Evolutionary conservation across 306 rosid genomes (phyloP).

Genomic region (Sindora glabra): DNA sequence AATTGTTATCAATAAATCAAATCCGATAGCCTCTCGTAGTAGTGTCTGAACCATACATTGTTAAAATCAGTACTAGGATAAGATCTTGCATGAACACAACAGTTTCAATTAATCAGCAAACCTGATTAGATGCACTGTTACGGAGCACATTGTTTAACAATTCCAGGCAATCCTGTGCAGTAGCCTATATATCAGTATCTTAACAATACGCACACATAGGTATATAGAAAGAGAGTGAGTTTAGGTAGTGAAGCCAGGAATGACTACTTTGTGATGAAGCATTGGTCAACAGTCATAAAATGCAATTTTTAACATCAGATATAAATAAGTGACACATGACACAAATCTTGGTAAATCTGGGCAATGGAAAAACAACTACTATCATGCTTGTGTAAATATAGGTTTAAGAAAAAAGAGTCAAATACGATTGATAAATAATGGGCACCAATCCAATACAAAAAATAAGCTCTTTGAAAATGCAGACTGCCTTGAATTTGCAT

Average conservation of each 20-base stretch:
- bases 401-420: no score
- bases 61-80: slow-evolving; percentile 12
- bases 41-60: slow-evolving; percentile 47
- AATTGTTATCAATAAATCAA: slow-evolving; percentile 72
- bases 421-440: no score
- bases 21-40: slow-evolving; percentile 77
- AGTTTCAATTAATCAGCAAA: slow-evolving; percentile 32
- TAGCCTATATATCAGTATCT: slow-evolving; percentile 20
- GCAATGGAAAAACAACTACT: background rate
- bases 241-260: background rate
- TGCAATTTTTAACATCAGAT: background rate
- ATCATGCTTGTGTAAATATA: no score
- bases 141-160: slow-evolving; percentile 80
- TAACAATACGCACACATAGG: no score
- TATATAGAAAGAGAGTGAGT: background rate
- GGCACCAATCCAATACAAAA: no score
- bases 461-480: no score
- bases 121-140: slow-evolving; percentile 81
- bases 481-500: no score
- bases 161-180: slow-evolving; percentile 79
- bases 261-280: background rate
- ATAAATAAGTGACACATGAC: background rate
- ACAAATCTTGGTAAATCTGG: background rate
- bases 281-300: background rate
- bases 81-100: slow-evolving; percentile 10